phyloP scores from a whole-genome alignment of 2,329 filamentous ascomycete species.

The Exserohilum rostratum region DNA sequence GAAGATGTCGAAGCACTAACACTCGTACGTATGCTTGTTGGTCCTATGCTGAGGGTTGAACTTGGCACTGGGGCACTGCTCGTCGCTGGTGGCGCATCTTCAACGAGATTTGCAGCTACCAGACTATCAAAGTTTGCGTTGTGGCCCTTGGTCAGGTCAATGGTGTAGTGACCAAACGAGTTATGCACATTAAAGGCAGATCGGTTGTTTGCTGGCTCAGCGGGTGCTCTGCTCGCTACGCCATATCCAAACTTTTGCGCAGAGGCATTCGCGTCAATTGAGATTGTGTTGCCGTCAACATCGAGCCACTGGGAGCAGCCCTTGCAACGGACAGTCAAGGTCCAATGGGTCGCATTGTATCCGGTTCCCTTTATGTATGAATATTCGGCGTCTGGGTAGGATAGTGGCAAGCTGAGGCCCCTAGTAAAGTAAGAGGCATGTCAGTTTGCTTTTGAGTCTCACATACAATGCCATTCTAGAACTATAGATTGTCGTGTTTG shows the following conservation, averaged over 20 bases:
- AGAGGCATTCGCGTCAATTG: constrained; percentile 24
- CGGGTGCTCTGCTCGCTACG: constrained; percentile 23
- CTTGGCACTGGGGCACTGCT: constrained; percentile 14
- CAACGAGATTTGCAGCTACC: constrained; percentile 31
- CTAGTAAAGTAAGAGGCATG: background rate
- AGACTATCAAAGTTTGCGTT: constrained; percentile 34
- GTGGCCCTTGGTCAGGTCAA: constrained; percentile 32
- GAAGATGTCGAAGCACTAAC: constrained; percentile 15
- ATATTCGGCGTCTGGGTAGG: constrained; percentile 35
- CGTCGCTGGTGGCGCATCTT: constrained; percentile 20
- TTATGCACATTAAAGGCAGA: constrained; percentile 41
- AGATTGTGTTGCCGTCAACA: constrained; percentile 30
- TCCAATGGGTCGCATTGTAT: constrained; percentile 42
- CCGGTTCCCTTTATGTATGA: constrained; percentile 41
- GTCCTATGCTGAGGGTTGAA: constrained; percentile 12
- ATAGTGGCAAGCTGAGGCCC: constrained; percentile 37
- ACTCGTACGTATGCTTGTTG: constrained; percentile 26
- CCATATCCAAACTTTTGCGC: constrained; percentile 35
- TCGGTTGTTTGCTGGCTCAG: constrained; percentile 37
- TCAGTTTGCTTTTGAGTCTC: background rate
- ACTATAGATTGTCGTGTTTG: constrained; percentile 48
- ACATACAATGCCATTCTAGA: constrained; percentile 51
- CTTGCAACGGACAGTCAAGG: constrained; percentile 37
- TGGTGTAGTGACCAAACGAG: constrained; percentile 34
- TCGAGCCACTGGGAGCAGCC: constrained; percentile 40